Evolutionary conservation across 2,329 filamentous ascomycete genomes (phyloP).

Genomic region (Biscogniauxia sp.): DNA sequence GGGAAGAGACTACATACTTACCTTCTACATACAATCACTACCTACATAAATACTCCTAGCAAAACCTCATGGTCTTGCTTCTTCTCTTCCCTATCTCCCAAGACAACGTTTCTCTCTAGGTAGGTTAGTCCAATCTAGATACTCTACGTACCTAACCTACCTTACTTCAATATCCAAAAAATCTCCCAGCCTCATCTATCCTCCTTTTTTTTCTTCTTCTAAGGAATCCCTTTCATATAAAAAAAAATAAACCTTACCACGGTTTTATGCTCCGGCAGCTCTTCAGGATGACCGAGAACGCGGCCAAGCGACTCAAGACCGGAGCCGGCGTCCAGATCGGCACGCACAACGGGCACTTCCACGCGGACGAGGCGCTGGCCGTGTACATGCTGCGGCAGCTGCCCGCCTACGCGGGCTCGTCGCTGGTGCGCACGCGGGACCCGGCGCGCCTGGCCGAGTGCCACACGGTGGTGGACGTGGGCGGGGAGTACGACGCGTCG

Average conservation of each 20-base stretch:
- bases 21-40: not conserved
- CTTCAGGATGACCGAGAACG: constrained; percentile 62
- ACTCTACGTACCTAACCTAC: too few species aligned
- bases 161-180: too few species aligned
- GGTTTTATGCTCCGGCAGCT: constrained; percentile 44
- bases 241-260: too few species aligned
- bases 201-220: too few species aligned
- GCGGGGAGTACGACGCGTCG: constrained; percentile 81
- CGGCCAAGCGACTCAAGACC: constrained; percentile 82
- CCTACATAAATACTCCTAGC: not conserved
- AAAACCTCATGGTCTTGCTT: not conserved
- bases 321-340: constrained; percentile 66
- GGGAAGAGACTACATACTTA: not conserved
- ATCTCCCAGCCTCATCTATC: too few species aligned
- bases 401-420: constrained; percentile 71
- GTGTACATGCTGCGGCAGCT: constrained; percentile 93
- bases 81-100: too few species aligned
- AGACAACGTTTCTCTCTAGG: not conserved
- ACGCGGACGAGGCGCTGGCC: constrained; percentile 95
- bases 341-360: constrained; percentile 98
- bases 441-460: constrained; percentile 73
- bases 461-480: constrained; percentile 97
- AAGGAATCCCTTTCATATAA: too few species aligned
- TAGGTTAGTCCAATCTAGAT: too few species aligned
- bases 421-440: constrained; percentile 85